Conservation (phyloP, 2,329 filamentous ascomycete species). For the Blumeria hordei region DNA sequence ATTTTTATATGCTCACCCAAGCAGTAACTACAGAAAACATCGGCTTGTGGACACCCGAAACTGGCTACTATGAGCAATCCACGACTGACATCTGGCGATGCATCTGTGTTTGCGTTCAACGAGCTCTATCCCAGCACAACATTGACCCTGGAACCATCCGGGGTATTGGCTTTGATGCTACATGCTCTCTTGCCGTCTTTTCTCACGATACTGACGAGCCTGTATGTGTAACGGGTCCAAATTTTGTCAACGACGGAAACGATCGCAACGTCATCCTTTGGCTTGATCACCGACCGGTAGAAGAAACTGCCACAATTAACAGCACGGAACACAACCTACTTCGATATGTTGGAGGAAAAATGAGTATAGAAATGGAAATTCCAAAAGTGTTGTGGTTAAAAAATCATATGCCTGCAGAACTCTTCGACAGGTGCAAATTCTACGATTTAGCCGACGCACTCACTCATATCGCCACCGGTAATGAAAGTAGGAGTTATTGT, state of each 20-base stretch:
- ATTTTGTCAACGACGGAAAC: conserved; percentile 56
- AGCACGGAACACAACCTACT: conserved; percentile 76
- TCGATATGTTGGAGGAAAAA: conserved; percentile 87
- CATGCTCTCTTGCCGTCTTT: conserved; percentile 91
- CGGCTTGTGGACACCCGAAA: conserved; percentile 56
- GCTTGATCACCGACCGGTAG: conserved; percentile 82
- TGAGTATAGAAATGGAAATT: conserved; percentile 99
- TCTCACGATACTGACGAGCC: conserved; percentile 73
- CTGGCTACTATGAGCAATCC: conserved; percentile 80
- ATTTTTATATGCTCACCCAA: conserved; percentile 1
- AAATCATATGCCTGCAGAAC: conserved; percentile 83
- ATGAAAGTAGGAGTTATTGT: conserved; percentile 80
- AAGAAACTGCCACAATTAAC: conserved; percentile 87
- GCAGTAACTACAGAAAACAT: conserved; percentile 46
- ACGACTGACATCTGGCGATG: conserved; percentile 91
- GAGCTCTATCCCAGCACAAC: conserved; percentile 58
- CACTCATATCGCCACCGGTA: conserved; percentile 81
- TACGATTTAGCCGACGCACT: conserved; percentile 86
- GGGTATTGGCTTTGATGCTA: conserved; percentile 92
- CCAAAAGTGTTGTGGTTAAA: conserved; percentile 97
- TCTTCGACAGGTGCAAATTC: conserved; percentile 87
- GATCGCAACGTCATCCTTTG: conserved; percentile 92
- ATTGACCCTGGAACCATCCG: conserved; percentile 54
- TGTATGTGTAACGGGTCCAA: conserved; percentile 67
- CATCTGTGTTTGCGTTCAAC: conserved; percentile 72